Evolutionary conservation across 2,329 filamentous ascomycete genomes (phyloP).

Genomic region (Claviceps arundinis): DNA sequence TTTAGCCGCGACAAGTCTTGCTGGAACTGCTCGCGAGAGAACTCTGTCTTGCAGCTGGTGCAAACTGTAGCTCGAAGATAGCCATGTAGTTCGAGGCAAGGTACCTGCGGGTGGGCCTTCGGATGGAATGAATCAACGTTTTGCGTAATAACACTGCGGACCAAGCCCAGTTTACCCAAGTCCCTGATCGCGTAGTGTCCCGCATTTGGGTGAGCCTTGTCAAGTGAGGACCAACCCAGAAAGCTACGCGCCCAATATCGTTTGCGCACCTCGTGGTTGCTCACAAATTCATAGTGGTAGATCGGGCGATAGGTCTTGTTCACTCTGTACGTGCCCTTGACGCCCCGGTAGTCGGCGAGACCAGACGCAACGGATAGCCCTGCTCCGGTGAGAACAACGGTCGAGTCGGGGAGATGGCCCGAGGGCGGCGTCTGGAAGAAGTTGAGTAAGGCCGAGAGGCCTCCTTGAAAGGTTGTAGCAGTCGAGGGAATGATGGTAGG

Average conservation of each 20-base stretch:
- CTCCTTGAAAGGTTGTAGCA: conserved; percentile 57
- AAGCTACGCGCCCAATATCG: conserved; percentile 95
- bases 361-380: conserved; percentile 90
- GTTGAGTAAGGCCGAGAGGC: conserved; percentile 59
- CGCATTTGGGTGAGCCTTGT: conserved; percentile 65
- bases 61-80: conserved; percentile 75
- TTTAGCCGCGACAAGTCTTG: conserved; percentile 63
- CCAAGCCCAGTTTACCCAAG: conserved; percentile 56
- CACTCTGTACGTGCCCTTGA: conserved; percentile 80
- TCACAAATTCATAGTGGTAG: conserved; percentile 81
- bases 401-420: conserved; percentile 30
- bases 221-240: conserved; percentile 75
- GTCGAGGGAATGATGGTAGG: conserved; percentile 61
- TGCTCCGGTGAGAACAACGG: conserved; percentile 57
- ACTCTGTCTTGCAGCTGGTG: conserved; percentile 60
- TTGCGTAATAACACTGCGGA: conserved; percentile 75
- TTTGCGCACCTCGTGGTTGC: conserved; percentile 71
- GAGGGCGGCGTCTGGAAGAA: conserved; percentile 58
- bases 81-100: conserved; percentile 80
- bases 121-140: conserved; percentile 95
- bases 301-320: conserved; percentile 87
- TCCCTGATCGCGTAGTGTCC: conserved; percentile 66
- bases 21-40: conserved; percentile 64
- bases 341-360: conserved; percentile 81
- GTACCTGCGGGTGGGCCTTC: conserved; percentile 57